phyloP scores from a whole-genome alignment of 345 rosid species.

The Acer campestre region DNA sequence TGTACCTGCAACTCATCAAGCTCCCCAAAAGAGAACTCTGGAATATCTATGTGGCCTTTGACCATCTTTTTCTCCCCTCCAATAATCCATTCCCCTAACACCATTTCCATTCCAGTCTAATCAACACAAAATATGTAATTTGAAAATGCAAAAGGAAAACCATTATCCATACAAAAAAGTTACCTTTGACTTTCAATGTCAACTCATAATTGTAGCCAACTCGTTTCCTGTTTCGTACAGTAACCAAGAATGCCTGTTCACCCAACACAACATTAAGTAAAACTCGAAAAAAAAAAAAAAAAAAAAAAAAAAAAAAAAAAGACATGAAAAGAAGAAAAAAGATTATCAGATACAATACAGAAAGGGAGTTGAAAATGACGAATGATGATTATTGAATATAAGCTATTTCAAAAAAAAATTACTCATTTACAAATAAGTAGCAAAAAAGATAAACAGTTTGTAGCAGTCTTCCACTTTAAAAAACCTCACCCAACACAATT shows the following conservation, averaged over 20 bases:
- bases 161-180: not conserved
- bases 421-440: too few relatives aligned
- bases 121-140: not conserved
- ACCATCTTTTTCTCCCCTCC: conserved; percentile 61
- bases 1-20: conserved; percentile 90
- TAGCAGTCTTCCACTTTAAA: not conserved
- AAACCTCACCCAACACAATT: conserved; percentile 3
- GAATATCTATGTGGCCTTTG: conserved; percentile 68
- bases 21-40: conserved; percentile 92
- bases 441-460: not conserved
- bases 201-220: conserved; percentile 88
- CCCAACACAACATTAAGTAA: conserved; percentile 2
- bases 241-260: conserved; percentile 85
- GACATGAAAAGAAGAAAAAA: not conserved
- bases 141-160: not conserved
- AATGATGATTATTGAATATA: not conserved
- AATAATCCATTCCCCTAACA: conserved; percentile 78
- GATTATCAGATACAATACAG: not conserved
- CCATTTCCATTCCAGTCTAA: conserved; percentile 14
- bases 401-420: not conserved
- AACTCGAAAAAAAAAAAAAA: not conserved
- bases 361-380: not conserved
- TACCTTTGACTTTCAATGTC: conserved; percentile 76
- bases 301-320: not conserved
- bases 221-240: conserved; percentile 86